Evolutionary conservation across 257 asterid species (phyloP), one percentile per base, ranked within the genome.

Genomic region (Perilla frutescens): DNA sequence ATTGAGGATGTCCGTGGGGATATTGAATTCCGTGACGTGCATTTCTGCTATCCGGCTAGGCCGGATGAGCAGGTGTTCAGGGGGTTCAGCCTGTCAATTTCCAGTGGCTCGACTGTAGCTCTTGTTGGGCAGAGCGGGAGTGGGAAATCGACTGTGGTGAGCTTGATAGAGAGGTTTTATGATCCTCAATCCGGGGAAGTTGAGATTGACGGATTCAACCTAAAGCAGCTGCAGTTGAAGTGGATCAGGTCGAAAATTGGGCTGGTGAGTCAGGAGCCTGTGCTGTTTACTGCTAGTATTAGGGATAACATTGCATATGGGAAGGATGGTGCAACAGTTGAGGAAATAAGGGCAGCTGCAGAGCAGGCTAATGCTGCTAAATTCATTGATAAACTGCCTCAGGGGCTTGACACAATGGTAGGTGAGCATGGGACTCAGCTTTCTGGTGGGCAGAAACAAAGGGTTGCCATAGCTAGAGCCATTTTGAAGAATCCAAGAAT

Each of bases 81-180:
- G 48, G 90, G 87, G 37, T 76, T 88, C 55, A 83, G 78, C 32
- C 70, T 86, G 1, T 75, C 43, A 26, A 76, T 88, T 32, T 76
- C 86, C 1, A 80, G 83, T 15, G 91, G 88, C 62, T 48, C 72
- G 15, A 80, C 88, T 0, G 81, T 81, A 7, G 96, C 92, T 60
- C 77, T 89, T 74, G 92, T 89, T 66, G 96, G 96, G 12, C 89
- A 87, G 77, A 89, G 96, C 41, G 96, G 92, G 37, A 89, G 96
- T 45, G 96, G 96, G 5, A 87, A 89, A 68, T 89, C 96, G 29
- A 89, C 96, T 12, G 90, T 89, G 3, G 74, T 86, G 45, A 84
- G 89, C 60, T 75, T 88, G 80, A 79, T 88, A 9, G 93, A 88
- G 79, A 84, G 93, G 68, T 89, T 89, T 64, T 89, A 89, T 54